A percentile compares a stretch with the other conserved stretches of the same genome.
Conservation (phyloP, 768 basidiomycete species). For the Boletus pseudo-olivaceus region DNA sequence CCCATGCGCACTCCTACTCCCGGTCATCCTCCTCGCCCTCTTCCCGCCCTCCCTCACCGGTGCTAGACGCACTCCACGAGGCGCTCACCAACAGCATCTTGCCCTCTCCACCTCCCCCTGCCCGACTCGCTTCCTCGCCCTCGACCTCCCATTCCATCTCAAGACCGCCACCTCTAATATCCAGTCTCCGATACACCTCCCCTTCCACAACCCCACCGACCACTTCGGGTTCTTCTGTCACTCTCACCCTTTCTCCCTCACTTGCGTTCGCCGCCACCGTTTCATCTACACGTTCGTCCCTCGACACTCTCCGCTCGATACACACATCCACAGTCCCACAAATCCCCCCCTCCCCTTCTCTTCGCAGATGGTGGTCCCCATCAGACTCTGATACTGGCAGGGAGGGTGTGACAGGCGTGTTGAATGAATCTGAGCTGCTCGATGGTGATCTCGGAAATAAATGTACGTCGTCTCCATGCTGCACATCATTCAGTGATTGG, state of each 20-base stretch:
- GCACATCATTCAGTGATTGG: neutral
- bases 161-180: conserved; percentile 50
- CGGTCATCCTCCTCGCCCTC: neutral
- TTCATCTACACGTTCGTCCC: conserved; percentile 41
- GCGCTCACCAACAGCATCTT: conserved; percentile 41
- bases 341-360: conserved; percentile 21
- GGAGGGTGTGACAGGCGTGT: conserved; percentile 40
- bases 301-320: conserved; percentile 55
- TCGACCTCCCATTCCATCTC: conserved; percentile 31
- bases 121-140: conserved; percentile 39
- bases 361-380: conserved; percentile 50
- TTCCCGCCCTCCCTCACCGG: conserved; percentile 36
- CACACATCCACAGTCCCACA: conserved; percentile 28
- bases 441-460: conserved; percentile 48
- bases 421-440: conserved; percentile 46
- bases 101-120: conserved; percentile 42
- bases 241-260: conserved; percentile 11
- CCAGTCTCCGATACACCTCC: conserved; percentile 55
- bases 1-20: neutral
- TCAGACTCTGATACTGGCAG: conserved; percentile 38
- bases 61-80: conserved; percentile 41
- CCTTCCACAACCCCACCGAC: conserved; percentile 59
- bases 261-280: conserved; percentile 23
- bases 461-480: conserved; percentile 44
- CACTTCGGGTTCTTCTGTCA: conserved; percentile 20